Conservation (phyloP, 2,329 filamentous ascomycete species). For the Pseudogymnoascus sp. region DNA sequence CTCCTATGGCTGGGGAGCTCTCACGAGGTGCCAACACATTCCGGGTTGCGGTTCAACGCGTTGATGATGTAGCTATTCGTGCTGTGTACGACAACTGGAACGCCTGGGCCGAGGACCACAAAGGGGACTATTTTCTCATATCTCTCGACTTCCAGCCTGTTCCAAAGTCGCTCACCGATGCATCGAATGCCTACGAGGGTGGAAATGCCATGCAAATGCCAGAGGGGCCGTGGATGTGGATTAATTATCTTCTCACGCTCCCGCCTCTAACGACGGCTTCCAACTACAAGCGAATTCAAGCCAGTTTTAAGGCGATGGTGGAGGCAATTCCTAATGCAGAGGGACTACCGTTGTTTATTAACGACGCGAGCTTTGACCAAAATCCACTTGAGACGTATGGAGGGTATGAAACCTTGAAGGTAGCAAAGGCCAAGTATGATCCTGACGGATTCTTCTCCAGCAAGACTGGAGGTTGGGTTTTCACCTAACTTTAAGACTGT, state of each 20-base stretch:
- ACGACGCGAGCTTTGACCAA: conserved; percentile 20
- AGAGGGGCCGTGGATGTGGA: conserved; percentile 28
- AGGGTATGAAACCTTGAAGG: conserved; percentile 26
- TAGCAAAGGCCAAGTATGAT: conserved; percentile 27
- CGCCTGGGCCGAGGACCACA: conserved; percentile 25
- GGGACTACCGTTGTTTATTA: conserved; percentile 25
- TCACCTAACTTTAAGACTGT: neutral
- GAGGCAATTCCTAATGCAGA: conserved; percentile 22
- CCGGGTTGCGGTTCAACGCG: conserved; percentile 27
- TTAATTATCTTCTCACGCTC: conserved; percentile 25
- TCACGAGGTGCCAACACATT: conserved; percentile 28
- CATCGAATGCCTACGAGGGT: conserved; percentile 24
- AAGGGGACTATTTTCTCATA: conserved; percentile 23
- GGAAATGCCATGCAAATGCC: conserved; percentile 30
- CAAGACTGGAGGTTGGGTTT: conserved; percentile 22
- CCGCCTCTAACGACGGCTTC: conserved; percentile 20
- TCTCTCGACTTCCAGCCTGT: conserved; percentile 26
- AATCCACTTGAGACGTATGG: conserved; percentile 13
- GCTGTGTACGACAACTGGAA: conserved; percentile 20
- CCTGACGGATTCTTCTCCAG: conserved; percentile 23
- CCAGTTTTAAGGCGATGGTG: conserved; percentile 26
- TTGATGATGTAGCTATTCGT: conserved; percentile 15
- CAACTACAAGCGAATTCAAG: conserved; percentile 23
- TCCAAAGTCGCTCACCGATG: conserved; percentile 25
- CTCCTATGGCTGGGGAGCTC: conserved; percentile 24